Base-by-base conservation (phyloP, 2,329 filamentous ascomycete genomes). In the Leptographium flavum region DNA sequence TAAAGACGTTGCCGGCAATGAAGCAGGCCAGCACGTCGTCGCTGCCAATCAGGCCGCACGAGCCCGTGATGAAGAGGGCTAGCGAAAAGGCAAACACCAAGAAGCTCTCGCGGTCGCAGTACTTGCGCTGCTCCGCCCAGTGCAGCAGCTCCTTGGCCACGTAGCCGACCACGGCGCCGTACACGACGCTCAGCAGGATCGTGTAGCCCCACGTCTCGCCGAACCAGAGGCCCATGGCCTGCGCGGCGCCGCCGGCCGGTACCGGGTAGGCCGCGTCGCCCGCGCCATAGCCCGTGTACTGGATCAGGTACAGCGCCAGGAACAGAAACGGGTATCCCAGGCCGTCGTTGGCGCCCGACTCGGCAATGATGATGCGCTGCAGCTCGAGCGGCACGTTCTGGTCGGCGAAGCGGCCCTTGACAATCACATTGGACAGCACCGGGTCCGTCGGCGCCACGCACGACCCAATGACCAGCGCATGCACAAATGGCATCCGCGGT, bases 401-500 rank as follows among this genome's bases (percentile, higher is more conserved):
- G 56, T 94, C 87, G 1, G 88, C 88, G 57, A 94, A 95, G 9
- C 49, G 42, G 39, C 49, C 52, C 65, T 94, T 94, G 39, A 94
- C 86, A 47, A 94, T 94, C 3, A 83, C 83, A 51, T 92, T 90
- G 15, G 83, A 90, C 32, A 94, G 62, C 1, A 94, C 79, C 0
- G 88, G 88, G 55, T 95, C 88, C 0, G 88, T 94, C 0, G 87
- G 88, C 3, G 88, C 92, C n/a, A 95, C 79, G 56, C 87, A 94
- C 1, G 87, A 83, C 1, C 79, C 87, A 11, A 94, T 69, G 15
- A 80, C 83, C 11, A 94, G 69, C 0, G 88, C 83, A 52, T 92
- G 82, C 2, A 94, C 68, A 51, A 92, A 84, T 27, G 68, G 68
- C 15, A 90, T 66, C 42, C 77, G 65, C 0, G 85, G 84, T 25